Conservation (phyloP, 2,329 filamentous ascomycete species). For the Stachybotrys chartarum region DNA sequence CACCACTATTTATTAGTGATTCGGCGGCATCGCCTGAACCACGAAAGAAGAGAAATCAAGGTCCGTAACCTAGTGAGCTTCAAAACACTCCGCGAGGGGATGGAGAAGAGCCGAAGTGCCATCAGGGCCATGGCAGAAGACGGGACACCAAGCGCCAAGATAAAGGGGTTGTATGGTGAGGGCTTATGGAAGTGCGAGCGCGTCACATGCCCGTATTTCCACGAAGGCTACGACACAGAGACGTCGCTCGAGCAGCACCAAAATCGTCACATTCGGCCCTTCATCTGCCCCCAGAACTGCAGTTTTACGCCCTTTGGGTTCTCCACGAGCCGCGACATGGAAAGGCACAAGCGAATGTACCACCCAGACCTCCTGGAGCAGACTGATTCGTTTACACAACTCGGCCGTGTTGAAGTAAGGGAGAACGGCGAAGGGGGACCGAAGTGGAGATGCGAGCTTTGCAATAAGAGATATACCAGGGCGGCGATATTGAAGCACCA, state of each 20-base stretch:
- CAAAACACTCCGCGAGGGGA: slow-evolving; percentile 7
- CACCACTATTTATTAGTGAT: not conserved
- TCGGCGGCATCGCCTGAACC: not conserved
- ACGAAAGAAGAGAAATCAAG: slow-evolving; percentile 6
- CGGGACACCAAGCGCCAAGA: slow-evolving; percentile 9
- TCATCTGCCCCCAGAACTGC: slow-evolving; percentile 21
- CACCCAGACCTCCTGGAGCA: slow-evolving; percentile 2
- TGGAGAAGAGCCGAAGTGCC: slow-evolving; percentile 12
- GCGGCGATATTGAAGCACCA: not conserved
- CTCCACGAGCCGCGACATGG: slow-evolving; percentile 25
- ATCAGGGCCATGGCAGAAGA: slow-evolving; percentile 15
- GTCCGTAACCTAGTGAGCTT: slow-evolving; percentile 8
- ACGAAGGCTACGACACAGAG: slow-evolving; percentile 28
- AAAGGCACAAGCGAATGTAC: slow-evolving; percentile 14
- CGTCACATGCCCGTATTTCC: slow-evolving; percentile 33
- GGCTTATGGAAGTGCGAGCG: slow-evolving; percentile 32
- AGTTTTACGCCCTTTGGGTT: slow-evolving; percentile 24
- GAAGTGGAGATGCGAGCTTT: not conserved
- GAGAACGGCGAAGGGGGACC: not conserved
- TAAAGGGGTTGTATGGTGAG: slow-evolving; percentile 26
- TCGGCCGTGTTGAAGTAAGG: not conserved
- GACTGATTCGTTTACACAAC: not conserved
- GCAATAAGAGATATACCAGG: not conserved
- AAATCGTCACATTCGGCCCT: slow-evolving; percentile 31
- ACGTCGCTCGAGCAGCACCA: slow-evolving; percentile 25